Percentiles rank a stretch among this genome's conserved stretches.
phyloP scores from a whole-genome alignment of 2,329 filamentous ascomycete species.

The Alternaria arbusti region DNA sequence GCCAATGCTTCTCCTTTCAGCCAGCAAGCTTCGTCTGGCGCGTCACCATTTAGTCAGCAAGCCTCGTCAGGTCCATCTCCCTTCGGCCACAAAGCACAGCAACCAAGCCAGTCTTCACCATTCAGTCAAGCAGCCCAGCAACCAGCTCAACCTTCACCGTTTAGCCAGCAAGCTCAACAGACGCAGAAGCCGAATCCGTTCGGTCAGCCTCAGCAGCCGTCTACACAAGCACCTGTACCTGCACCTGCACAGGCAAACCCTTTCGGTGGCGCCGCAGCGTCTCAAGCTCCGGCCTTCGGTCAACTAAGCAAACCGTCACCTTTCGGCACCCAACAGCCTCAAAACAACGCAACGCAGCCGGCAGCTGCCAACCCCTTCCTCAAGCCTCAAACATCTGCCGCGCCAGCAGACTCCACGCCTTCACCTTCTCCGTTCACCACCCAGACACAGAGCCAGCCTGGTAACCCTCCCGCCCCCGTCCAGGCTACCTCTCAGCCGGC shows the following conservation, averaged over 20 bases:
- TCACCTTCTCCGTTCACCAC: constrained; percentile 24
- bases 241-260: constrained; percentile 20
- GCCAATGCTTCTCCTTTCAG: constrained; percentile 39
- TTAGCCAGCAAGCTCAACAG: constrained; percentile 29
- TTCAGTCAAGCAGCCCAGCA: constrained; percentile 17
- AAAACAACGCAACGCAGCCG: constrained; percentile 7
- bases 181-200: constrained; percentile 13
- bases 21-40: constrained; percentile 38
- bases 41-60: constrained; percentile 38
- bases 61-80: constrained; percentile 26
- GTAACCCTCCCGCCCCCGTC: constrained; percentile 32
- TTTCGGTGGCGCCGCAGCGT: constrained; percentile 21
- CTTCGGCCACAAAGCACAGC: constrained; percentile 30
- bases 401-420: constrained; percentile 12
- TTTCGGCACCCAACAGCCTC: constrained; percentile 21
- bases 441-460: constrained; percentile 62
- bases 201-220: constrained; percentile 6
- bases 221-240: constrained; percentile 5
- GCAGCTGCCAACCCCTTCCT: constrained; percentile 33
- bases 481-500: constrained; percentile 31
- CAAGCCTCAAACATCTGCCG: constrained; percentile 17
- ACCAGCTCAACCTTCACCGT: constrained; percentile 21
- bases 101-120: constrained; percentile 20
- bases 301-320: constrained; percentile 44
- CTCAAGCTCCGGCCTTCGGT: constrained; percentile 35